phyloP scores from a whole-genome alignment of 2,329 filamentous ascomycete genomes.

The Hypoxylon sp. region DNA sequence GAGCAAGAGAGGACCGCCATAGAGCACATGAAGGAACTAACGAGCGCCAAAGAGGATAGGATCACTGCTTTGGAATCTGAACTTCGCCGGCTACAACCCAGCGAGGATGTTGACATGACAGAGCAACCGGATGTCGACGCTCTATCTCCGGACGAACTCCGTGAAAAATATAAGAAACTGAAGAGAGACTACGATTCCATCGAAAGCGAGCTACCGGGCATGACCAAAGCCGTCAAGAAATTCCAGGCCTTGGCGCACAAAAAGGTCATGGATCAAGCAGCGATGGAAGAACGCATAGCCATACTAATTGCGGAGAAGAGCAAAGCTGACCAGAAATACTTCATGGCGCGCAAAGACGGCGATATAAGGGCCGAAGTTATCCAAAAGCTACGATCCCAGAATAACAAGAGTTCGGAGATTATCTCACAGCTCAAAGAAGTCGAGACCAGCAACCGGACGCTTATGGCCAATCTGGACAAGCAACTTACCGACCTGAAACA shows the following conservation, averaged over 20 bases:
- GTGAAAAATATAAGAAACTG: slow-evolving; percentile 75
- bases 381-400: slow-evolving; percentile 79
- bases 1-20: slow-evolving; percentile 76
- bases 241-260: slow-evolving; percentile 84
- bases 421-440: slow-evolving; percentile 92
- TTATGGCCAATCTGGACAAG: slow-evolving; percentile 88
- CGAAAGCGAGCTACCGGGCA: slow-evolving; percentile 85
- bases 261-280: slow-evolving; percentile 80
- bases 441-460: slow-evolving; percentile 76
- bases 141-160: slow-evolving; percentile 75
- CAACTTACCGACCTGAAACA: slow-evolving; percentile 85
- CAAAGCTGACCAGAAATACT: slow-evolving; percentile 98
- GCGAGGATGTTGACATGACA: slow-evolving; percentile 56
- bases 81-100: slow-evolving; percentile 71
- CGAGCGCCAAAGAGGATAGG: slow-evolving; percentile 79
- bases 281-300: slow-evolving; percentile 79
- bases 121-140: slow-evolving; percentile 62
- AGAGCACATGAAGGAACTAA: slow-evolving; percentile 81
- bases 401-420: slow-evolving; percentile 90
- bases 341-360: slow-evolving; percentile 92
- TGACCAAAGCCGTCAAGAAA: slow-evolving; percentile 91
- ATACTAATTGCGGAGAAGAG: slow-evolving; percentile 86
- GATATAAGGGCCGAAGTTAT: slow-evolving; percentile 86
- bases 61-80: slow-evolving; percentile 86
- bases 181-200: slow-evolving; percentile 84